Conservation (phyloP, 345 rosid species). For the Eucalyptus regnans region DNA sequence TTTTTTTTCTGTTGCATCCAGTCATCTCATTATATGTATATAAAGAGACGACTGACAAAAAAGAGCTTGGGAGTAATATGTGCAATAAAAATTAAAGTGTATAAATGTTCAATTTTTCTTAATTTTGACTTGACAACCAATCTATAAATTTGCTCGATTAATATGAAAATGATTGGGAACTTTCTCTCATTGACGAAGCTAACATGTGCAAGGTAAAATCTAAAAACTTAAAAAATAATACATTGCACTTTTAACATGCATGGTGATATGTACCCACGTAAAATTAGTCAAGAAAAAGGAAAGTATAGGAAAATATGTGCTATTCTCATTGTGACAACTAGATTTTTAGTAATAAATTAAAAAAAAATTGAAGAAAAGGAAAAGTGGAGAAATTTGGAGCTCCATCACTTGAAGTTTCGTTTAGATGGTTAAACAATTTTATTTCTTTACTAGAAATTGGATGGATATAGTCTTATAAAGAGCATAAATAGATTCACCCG, state of each 20-base stretch:
- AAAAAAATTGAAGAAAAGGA: background rate
- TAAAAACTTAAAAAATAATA: background rate
- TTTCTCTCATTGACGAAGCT: background rate
- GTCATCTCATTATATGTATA: background rate
- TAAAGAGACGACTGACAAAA: rapidly evolving
- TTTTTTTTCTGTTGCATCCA: background rate
- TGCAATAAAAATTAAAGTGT: no score
- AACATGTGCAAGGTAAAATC: background rate
- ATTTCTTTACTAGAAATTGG: background rate
- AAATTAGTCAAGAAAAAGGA: background rate
- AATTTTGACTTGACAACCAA: background rate
- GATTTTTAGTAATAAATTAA: no score
- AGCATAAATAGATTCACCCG: background rate
- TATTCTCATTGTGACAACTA: no score
- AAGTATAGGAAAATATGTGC: background rate
- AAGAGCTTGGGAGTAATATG: background rate
- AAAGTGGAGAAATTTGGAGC: background rate
- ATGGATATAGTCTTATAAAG: background rate
- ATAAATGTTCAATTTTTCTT: background rate
- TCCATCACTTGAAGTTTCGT: background rate
- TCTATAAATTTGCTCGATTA: background rate
- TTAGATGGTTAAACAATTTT: background rate
- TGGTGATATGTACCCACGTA: rapidly evolving
- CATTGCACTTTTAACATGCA: background rate
- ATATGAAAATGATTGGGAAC: background rate